Conservation (phyloP, 176 grass and related monocot genomes). For the Zea mays region DNA sequence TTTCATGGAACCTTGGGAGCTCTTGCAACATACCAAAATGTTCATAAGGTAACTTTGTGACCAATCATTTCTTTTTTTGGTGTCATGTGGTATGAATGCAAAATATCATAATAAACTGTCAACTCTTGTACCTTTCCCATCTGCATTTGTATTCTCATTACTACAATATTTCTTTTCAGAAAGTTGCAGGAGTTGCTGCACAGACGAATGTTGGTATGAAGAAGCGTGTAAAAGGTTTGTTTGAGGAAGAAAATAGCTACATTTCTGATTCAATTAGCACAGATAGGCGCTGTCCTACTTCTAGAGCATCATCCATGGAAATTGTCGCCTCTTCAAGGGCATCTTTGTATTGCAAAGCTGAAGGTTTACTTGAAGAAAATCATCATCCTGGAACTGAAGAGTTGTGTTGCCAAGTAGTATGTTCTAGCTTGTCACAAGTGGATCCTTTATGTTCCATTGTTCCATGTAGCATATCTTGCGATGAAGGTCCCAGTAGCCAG, state of each 20-base stretch:
- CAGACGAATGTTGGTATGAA: conserved; percentile 40
- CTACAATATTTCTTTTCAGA: conserved; percentile 46
- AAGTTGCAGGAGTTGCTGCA: conserved; percentile 33
- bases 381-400: conserved; percentile 30
- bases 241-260: conserved; percentile 71
- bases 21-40: conserved; percentile 36
- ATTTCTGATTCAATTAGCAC: conserved; percentile 81
- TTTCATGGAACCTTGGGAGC: conserved; percentile 25
- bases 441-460: conserved; percentile 86
- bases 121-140: conserved; percentile 6
- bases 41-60: conserved; percentile 46
- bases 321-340: conserved; percentile 65
- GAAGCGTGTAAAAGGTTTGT: conserved; percentile 57
- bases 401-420: conserved; percentile 38
- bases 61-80: background rate
- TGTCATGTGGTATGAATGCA: background rate
- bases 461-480: conserved; percentile 74
- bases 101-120: conserved; percentile 13
- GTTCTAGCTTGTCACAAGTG: conserved; percentile 50
- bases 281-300: conserved; percentile 35
- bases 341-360: conserved; percentile 40
- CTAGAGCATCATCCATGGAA: conserved; percentile 50
- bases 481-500: conserved; percentile 31
- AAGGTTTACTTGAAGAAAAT: conserved; percentile 39
- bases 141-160: conserved; percentile 15